A percentile compares a stretch with the other conserved stretches of the same genome.
Evolutionary conservation across 2,329 filamentous ascomycete species (phyloP).

Genomic region (Biscogniauxia mediterranea): DNA sequence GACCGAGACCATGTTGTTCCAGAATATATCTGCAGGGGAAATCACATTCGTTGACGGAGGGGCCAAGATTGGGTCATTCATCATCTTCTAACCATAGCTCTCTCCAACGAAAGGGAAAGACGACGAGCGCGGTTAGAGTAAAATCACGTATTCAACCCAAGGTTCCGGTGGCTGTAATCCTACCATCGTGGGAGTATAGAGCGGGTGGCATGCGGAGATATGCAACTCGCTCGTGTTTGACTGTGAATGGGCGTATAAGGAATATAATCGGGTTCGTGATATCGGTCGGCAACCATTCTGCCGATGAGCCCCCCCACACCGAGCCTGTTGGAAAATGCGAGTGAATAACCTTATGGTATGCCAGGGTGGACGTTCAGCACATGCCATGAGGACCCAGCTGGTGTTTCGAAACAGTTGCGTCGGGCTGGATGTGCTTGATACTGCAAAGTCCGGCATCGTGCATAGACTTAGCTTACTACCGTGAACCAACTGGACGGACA

Average conservation of each 20-base stretch:
- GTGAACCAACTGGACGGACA: no score
- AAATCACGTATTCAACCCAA: no score
- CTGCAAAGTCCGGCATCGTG: neutral
- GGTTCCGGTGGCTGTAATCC: no score
- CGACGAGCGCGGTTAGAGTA: no score
- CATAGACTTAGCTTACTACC: neutral
- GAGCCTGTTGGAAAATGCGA: neutral
- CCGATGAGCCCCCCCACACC: neutral
- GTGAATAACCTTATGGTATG: neutral
- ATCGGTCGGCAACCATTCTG: neutral
- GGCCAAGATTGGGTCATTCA: no score
- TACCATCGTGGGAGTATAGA: no score
- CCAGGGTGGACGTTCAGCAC: neutral
- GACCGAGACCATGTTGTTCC: neutral
- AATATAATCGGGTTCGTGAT: neutral
- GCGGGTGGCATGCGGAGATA: no score
- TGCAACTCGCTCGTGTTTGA: neutral
- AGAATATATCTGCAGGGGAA: no score
- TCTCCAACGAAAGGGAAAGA: no score
- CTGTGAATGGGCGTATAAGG: neutral
- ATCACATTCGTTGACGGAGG: no score
- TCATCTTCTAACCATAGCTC: no score
- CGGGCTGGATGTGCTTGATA: neutral
- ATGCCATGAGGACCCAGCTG: neutral
- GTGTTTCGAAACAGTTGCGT: neutral